Evolutionary conservation across 768 basidiomycete species (phyloP).

Genomic region (Amanita rubescens): DNA sequence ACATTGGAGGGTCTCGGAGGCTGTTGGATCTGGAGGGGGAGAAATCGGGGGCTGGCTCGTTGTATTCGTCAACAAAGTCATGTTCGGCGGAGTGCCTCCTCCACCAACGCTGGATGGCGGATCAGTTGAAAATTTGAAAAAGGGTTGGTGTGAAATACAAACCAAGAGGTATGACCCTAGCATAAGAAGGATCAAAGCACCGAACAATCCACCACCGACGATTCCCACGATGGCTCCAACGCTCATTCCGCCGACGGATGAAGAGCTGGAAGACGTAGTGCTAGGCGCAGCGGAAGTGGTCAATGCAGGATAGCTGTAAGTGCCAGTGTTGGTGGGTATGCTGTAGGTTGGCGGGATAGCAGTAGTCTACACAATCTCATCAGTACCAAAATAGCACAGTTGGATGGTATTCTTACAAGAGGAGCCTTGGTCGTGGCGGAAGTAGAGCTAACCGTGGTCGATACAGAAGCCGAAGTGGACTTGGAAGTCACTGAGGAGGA

Average conservation of each 20-base stretch:
- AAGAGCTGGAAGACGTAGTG: not conserved
- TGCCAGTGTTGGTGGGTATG: not conserved
- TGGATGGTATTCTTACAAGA: not conserved
- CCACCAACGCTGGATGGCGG: not conserved
- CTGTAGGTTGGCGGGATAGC: not conserved
- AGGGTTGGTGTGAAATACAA: conserved; percentile 14
- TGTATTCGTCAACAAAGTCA: conserved; percentile 4
- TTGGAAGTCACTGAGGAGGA: conserved; percentile 15
- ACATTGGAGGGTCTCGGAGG: conserved; percentile 11
- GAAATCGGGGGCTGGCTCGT: conserved; percentile 16
- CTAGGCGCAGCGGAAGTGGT: not conserved
- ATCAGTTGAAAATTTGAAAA: not conserved
- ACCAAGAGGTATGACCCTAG: conserved; percentile 30
- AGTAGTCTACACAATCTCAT: not conserved
- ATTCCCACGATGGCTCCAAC: conserved; percentile 36
- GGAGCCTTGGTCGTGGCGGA: not conserved
- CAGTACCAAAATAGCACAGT: not conserved
- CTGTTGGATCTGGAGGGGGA: conserved; percentile 10
- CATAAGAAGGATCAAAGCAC: conserved; percentile 26
- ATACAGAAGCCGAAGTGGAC: conserved; percentile 4
- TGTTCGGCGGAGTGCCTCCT: conserved; percentile 1
- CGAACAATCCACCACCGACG: conserved; percentile 32
- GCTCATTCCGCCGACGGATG: conserved; percentile 15
- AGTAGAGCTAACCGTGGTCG: not conserved
- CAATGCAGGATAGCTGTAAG: not conserved